phyloP scores from a whole-genome alignment of 352 stramenopile genomes.

The Plasmopara viticola region DNA sequence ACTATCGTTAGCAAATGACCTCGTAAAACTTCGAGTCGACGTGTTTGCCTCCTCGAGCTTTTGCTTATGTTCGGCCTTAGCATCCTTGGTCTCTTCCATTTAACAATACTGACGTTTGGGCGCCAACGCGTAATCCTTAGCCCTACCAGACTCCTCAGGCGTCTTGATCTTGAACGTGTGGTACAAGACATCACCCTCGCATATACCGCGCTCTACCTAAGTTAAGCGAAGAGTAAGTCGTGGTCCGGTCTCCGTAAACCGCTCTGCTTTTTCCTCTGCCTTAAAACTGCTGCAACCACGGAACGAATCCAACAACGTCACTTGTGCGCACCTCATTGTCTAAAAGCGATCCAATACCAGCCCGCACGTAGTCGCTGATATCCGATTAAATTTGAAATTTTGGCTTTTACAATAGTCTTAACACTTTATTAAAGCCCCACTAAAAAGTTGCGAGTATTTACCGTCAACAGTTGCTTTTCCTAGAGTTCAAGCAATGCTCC shows the following conservation, averaged over 20 bases:
- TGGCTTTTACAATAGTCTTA: slow-evolving; percentile 89
- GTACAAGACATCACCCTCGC: slow-evolving; percentile 95
- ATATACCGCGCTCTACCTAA: slow-evolving; percentile 96
- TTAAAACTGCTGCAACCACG: slow-evolving; percentile 89
- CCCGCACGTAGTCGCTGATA: slow-evolving; percentile 94
- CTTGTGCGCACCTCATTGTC: slow-evolving; percentile 91
- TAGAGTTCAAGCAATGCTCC: too few species aligned
- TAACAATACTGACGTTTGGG: slow-evolving; percentile 83
- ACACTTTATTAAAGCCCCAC: slow-evolving; percentile 72
- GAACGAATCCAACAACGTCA: slow-evolving; percentile 91
- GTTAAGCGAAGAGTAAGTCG: slow-evolving; percentile 92
- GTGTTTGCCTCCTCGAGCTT: slow-evolving; percentile 30
- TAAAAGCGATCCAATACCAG: slow-evolving; percentile 66
- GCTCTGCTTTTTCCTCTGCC: slow-evolving; percentile 89
- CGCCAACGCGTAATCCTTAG: slow-evolving; percentile 57
- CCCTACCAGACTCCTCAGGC: slow-evolving; percentile 68
- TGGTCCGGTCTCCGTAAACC: slow-evolving; percentile 94
- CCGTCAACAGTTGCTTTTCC: too few species aligned
- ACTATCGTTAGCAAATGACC: slow-evolving; percentile 48
- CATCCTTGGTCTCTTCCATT: slow-evolving; percentile 86
- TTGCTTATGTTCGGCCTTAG: slow-evolving; percentile 55
- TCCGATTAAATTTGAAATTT: slow-evolving; percentile 92
- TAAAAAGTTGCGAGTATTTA: too few species aligned
- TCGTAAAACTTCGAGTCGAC: slow-evolving; percentile 68
- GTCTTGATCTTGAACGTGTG: slow-evolving; percentile 91